Conservation (phyloP, 2,329 filamentous ascomycete species). For the Thielaviopsis populi region DNA sequence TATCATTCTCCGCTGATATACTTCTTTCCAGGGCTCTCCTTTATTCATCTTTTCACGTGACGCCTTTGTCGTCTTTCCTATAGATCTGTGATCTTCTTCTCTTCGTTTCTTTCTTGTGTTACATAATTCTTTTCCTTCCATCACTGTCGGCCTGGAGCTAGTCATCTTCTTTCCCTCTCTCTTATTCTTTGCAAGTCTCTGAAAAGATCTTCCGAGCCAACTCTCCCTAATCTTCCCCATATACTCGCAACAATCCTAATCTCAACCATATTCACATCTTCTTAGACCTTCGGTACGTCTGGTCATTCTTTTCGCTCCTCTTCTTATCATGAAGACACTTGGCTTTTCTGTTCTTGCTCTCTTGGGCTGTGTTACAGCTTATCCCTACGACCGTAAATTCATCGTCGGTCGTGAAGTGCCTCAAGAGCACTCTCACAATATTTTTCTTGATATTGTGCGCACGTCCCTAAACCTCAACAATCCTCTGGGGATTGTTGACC, state of each 20-base stretch:
- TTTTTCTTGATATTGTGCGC: slow-evolving; percentile 32
- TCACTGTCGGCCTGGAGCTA: slow-evolving; percentile 12
- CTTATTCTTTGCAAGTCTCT: background rate
- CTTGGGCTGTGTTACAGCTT: slow-evolving; percentile 18
- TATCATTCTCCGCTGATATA: background rate
- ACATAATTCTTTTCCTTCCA: background rate
- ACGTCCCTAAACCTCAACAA: slow-evolving; percentile 33
- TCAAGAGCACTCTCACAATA: slow-evolving; percentile 41
- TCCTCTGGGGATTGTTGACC: slow-evolving; percentile 35
- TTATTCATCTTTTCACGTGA: slow-evolving; percentile 4
- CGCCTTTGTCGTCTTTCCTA: slow-evolving; percentile 14
- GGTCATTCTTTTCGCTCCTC: background rate
- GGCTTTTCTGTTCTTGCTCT: slow-evolving; percentile 14
- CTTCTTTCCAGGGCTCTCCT: background rate
- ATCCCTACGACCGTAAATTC: slow-evolving; percentile 15
- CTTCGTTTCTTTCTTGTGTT: slow-evolving; percentile 10
- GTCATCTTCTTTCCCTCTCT: slow-evolving; percentile 6
- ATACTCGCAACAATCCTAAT: background rate
- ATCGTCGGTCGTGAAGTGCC: slow-evolving; percentile 32
- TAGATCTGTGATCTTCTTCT: slow-evolving; percentile 17
- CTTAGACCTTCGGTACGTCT: background rate
- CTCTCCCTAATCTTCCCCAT: background rate
- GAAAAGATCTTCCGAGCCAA: slow-evolving; percentile 8
- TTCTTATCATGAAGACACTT: slow-evolving; percentile 12
- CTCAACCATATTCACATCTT: background rate